Base-by-base conservation (phyloP, 1,139 yeast species). In the Wickerhamomyces sp. region DNA sequence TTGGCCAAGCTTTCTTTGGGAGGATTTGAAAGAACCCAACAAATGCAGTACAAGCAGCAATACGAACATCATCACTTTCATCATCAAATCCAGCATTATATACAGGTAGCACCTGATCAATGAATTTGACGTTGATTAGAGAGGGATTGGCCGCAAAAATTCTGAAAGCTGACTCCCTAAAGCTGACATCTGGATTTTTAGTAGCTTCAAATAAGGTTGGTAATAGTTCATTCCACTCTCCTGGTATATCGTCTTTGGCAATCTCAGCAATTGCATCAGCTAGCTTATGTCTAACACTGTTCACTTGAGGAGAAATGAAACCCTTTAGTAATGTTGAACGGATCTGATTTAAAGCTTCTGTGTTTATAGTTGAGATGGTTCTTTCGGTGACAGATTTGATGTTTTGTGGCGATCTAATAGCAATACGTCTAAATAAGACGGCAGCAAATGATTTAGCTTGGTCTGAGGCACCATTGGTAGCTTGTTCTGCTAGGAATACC, bases 201-300 rank as follows among this genome's bases (percentile, higher is more conserved):
- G 84, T 68, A 13, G 93, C 90, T 55, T 76, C 82, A 56, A 88
- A 77, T 42, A 91, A 70, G 1, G 90, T 80, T 42, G 89, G 90
- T 40, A 89, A 68, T 41, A 91, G 74, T 41, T 86, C 91, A 30
- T 81, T 78, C 98, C 98, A 91, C 13, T 73, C 66, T 2, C 75
- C 76, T 27, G 72, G 71, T 35, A 71, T 64, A 55, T 81, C 87
- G 41, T 76, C 81, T 56, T 80, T 82, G 4, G 96, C 95, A 37
- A 93, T 80, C 65, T 91, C 98, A 1, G 98, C 88, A 46, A 93
- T 86, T 6, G 96, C 95, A 69, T 93, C 99, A 6, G 96, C 83
- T 45, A 93, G 72, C 63, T 93, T 93, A 65, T 91, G 97, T 63
- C 98, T 82, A 34, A 90, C 91, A 52, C 76, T 78, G 50, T 79